Base-by-base conservation (phyloP, 139 green algal species). In the Micractinium conductrix region DNA sequence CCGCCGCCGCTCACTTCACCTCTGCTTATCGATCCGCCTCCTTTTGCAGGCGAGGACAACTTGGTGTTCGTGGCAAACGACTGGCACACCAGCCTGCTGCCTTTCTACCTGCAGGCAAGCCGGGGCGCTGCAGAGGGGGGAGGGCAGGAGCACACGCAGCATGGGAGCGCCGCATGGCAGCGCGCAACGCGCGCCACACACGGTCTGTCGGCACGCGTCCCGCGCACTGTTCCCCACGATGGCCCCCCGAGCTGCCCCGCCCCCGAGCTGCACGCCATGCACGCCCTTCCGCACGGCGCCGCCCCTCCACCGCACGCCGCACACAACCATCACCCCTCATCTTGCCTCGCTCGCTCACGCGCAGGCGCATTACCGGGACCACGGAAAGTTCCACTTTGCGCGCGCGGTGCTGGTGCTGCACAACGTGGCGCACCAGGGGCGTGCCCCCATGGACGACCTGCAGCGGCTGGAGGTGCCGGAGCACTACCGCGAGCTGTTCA, bases 311-410 rank as follows among this genome's bases (percentile, higher is more conserved):
- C n/a, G n/a, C n/a, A n/a, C n/a, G n/a, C n/a, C n/a, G n/a, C n/a
- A n/a, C n/a, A n/a, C n/a, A n/a, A n/a, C n/a, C n/a, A n/a, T n/a
- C n/a, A n/a, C n/a, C n/a, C n/a, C n/a, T 33, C 62, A 69, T 8
- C 62, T 43, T 35, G 28, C 67, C 35, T 28, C 53, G 24, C 53
- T 21, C 58, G 48, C 58, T 3, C 26, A n/a, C n/a, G n/a, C 73
- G 48, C 95, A 98, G 95, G 97, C 93, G 7, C 96, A 99, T 89
- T 99, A 99, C 91, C 92, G 96, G n/a, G 97, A 99, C 84, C 91
- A 98, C 76, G 95, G 93, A 67, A 91, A 99, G 90, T 95, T 98
- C 91, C 91, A 92, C 82, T 99, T 94, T 81, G 91, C 96, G 2
- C 94, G 97, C 60, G 93, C 91, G 35, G 79, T 96, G 63, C 92